Conservation (phyloP, 768 basidiomycete species). For the Macrocybe gigantea region DNA sequence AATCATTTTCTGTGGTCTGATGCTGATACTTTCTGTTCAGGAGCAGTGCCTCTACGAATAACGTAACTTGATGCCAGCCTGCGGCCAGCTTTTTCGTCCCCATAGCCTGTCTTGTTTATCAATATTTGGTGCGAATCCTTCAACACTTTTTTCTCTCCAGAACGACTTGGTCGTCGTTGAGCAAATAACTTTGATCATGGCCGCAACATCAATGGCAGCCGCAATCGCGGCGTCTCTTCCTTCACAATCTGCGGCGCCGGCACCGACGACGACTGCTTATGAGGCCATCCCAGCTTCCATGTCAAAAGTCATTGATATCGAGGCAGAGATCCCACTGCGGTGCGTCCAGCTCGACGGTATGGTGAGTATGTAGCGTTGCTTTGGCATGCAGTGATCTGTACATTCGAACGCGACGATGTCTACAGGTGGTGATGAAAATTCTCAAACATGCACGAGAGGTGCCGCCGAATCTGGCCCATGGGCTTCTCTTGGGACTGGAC, state of each 20-base stretch:
- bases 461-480: constrained; percentile 67
- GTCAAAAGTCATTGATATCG: constrained; percentile 90
- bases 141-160: not conserved
- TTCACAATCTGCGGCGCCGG: constrained; percentile 52
- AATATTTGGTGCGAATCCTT: not conserved
- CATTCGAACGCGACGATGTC: not conserved
- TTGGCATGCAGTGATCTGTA: not conserved
- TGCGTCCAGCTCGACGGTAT: constrained; percentile 82
- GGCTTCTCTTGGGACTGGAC: constrained; percentile 86
- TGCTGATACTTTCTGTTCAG: too few relatives aligned
- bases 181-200: constrained; percentile 33
- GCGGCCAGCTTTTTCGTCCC: too few relatives aligned
- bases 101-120: not conserved
- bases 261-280: constrained; percentile 61
- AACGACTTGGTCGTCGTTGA: too few relatives aligned
- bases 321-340: constrained; percentile 79
- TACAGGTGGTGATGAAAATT: constrained; percentile 87
- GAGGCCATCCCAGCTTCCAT: constrained; percentile 90
- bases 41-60: too few relatives aligned
- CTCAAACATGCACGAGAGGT: constrained; percentile 87
- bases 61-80: too few relatives aligned
- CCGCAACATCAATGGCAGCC: constrained; percentile 86
- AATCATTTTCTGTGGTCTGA: too few relatives aligned
- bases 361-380: constrained; percentile 39
- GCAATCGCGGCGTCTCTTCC: constrained; percentile 83